These are phyloP conservation scores for Stachybotrys elegans DNA, from an alignment of 2,329 filamentous ascomycete species.

Conservation along the genomic window DNA sequence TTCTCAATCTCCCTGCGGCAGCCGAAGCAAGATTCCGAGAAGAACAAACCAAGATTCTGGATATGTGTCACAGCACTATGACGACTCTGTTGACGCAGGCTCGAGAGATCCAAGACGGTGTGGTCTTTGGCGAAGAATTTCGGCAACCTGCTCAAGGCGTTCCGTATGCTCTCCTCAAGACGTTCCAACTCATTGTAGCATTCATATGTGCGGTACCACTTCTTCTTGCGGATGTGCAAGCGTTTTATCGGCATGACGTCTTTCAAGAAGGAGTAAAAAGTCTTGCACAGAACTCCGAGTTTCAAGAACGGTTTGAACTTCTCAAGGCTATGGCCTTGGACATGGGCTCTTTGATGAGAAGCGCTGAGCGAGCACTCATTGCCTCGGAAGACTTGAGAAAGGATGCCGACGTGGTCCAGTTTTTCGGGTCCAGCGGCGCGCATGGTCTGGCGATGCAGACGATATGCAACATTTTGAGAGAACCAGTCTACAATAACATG, in stretches of 20 bases:
- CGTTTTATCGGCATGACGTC: constrained; percentile 4
- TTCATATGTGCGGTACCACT: constrained; percentile 5
- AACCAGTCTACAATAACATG: constrained; percentile 3
- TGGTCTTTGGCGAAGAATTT: constrained; percentile 4
- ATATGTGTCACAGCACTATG: neutral
- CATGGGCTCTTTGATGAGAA: constrained; percentile 1
- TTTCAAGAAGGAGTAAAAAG: neutral
- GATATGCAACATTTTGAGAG: constrained; percentile 5
- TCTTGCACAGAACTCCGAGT: neutral
- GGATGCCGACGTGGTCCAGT: constrained; percentile 3
- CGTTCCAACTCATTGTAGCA: constrained; percentile 7
- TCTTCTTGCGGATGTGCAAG: constrained; percentile 2
- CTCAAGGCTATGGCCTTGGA: constrained; percentile 1
- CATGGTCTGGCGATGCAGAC: constrained; percentile 5
- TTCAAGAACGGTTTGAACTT: constrained; percentile 1
- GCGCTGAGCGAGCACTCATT: constrained; percentile 6
- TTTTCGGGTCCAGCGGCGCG: constrained; percentile 5
- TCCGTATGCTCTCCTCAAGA: constrained; percentile 7
- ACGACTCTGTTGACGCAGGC: neutral
- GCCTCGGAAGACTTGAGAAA: neutral
- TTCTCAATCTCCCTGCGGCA: neutral
- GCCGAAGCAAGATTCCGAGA: constrained; percentile 1
- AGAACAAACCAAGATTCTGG: constrained; percentile 1
- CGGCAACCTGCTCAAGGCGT: constrained; percentile 4
- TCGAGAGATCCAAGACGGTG: constrained; percentile 6